Conservation (phyloP, 2,329 filamentous ascomycete genomes). For the Talaromyces sp. region DNA sequence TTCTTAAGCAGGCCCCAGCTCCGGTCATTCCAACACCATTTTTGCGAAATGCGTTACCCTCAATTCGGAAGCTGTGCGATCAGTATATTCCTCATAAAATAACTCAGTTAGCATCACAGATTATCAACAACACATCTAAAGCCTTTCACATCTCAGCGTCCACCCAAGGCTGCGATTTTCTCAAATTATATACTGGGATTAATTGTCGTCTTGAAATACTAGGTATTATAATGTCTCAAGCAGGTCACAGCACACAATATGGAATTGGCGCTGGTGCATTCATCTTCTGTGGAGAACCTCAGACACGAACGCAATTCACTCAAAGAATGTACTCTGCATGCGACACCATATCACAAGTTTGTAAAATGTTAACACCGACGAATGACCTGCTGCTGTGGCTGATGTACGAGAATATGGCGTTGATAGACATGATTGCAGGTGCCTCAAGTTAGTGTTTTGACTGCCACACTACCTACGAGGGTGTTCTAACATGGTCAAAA, state of each 20-base stretch:
- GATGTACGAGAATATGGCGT: conserved; percentile 34
- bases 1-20: not conserved
- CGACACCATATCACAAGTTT: conserved; percentile 37
- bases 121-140: conserved; percentile 28
- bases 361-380: conserved; percentile 35
- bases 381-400: conserved; percentile 37
- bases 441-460: conserved; percentile 32
- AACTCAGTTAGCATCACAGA: not conserved
- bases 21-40: conserved; percentile 8
- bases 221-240: conserved; percentile 36
- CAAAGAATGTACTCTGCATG: conserved; percentile 31
- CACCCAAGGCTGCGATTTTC: conserved; percentile 33
- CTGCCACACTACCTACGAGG: too few relatives aligned
- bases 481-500: not conserved
- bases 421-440: conserved; percentile 36
- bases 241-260: conserved; percentile 30
- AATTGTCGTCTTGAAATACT: conserved; percentile 40
- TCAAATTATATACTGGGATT: conserved; percentile 36
- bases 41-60: conserved; percentile 1
- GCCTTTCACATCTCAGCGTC: conserved; percentile 23
- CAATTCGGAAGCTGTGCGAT: not conserved
- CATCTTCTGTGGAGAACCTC: conserved; percentile 4
- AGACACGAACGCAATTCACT: conserved; percentile 22
- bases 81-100: not conserved
- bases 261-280: conserved; percentile 24